phyloP scores from a whole-genome alignment of 2,329 filamentous ascomycete species.

The Pseudocercospora cruenta region DNA sequence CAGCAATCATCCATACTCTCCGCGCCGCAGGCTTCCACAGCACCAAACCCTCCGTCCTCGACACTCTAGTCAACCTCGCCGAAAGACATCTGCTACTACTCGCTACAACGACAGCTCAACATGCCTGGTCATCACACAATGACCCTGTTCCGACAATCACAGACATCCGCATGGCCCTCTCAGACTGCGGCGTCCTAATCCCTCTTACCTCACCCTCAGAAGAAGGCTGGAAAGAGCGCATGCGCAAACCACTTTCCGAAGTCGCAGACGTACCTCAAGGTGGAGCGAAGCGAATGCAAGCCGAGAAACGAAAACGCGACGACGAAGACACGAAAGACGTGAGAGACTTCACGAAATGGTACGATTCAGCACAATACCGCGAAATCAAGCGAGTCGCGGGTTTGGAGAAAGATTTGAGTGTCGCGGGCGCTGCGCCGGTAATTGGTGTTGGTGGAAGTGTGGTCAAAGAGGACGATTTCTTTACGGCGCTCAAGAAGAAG shows the following conservation, averaged over 20 bases:
- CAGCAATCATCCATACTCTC: slow-evolving; percentile 85
- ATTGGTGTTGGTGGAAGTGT: slow-evolving; percentile 43
- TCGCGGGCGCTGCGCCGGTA: slow-evolving; percentile 51
- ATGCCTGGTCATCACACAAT: slow-evolving; percentile 72
- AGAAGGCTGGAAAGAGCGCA: slow-evolving; percentile 64
- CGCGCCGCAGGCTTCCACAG: slow-evolving; percentile 88
- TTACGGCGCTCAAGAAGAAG: slow-evolving; percentile 77
- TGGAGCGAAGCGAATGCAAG: slow-evolving; percentile 33
- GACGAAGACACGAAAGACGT: slow-evolving; percentile 80
- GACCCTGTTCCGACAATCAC: slow-evolving; percentile 67
- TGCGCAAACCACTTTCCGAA: slow-evolving; percentile 50
- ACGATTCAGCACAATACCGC: slow-evolving; percentile 70
- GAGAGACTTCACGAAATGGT: slow-evolving; percentile 79
- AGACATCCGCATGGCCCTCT: slow-evolving; percentile 83
- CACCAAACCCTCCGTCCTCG: slow-evolving; percentile 78
- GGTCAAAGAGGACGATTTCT: slow-evolving; percentile 51
- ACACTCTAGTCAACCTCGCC: slow-evolving; percentile 84
- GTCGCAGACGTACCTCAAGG: slow-evolving; percentile 44
- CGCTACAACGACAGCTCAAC: slow-evolving; percentile 70
- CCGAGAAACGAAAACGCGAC: slow-evolving; percentile 50
- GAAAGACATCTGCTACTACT: slow-evolving; percentile 78
- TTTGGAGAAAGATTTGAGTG: slow-evolving; percentile 55
- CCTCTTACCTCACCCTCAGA: slow-evolving; percentile 70
- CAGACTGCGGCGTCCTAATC: slow-evolving; percentile 75
- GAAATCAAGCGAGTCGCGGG: slow-evolving; percentile 82